These are phyloP conservation scores for Bauhinia variegata DNA, from an alignment of 306 rosid genomes.

Conservation along the genomic window DNA sequence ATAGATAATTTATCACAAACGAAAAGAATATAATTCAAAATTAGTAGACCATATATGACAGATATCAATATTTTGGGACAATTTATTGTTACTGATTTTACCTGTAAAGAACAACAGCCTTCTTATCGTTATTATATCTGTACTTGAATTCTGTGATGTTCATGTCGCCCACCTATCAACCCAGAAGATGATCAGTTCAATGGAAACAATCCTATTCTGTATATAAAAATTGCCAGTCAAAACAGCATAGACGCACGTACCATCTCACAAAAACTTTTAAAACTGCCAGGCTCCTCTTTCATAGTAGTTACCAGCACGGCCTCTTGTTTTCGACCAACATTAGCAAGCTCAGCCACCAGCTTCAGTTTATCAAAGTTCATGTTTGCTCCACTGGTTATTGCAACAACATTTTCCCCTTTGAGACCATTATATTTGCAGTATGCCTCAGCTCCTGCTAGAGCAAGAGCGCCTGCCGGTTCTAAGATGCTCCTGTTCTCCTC, in stretches of 20 bases:
- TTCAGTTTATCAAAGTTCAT: slow-evolving; percentile 95
- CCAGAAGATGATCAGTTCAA: slow-evolving; percentile 33
- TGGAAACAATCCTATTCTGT: slow-evolving; percentile 16
- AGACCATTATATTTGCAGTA: slow-evolving; percentile 91
- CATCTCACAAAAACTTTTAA: slow-evolving; percentile 80
- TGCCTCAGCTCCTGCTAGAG: slow-evolving; percentile 99
- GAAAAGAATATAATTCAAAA: slow-evolving; percentile 9
- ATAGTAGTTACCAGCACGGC: slow-evolving; percentile 73
- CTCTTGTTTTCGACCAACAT: slow-evolving; percentile 94
- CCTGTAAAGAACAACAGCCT: slow-evolving; percentile 90
- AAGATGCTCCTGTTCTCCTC: slow-evolving; percentile 94
- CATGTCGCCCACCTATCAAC: slow-evolving; percentile 73
- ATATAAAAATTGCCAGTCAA: not conserved
- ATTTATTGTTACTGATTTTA: slow-evolving; percentile 33
- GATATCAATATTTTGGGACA: not conserved
- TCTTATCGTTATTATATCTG: slow-evolving; percentile 59
- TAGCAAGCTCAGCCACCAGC: slow-evolving; percentile 88
- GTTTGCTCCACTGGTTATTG: slow-evolving; percentile 93
- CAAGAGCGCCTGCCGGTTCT: slow-evolving; percentile 98
- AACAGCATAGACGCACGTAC: slow-evolving; percentile 43
- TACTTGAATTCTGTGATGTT: slow-evolving; percentile 92
- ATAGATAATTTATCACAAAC: not conserved
- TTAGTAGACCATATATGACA: not conserved
- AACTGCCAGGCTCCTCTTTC: slow-evolving; percentile 90
- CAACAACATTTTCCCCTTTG: slow-evolving; percentile 81